phyloP scores from a whole-genome alignment of 2,329 filamentous ascomycete genomes.

The Pseudocercospora pini-densiflorae region DNA sequence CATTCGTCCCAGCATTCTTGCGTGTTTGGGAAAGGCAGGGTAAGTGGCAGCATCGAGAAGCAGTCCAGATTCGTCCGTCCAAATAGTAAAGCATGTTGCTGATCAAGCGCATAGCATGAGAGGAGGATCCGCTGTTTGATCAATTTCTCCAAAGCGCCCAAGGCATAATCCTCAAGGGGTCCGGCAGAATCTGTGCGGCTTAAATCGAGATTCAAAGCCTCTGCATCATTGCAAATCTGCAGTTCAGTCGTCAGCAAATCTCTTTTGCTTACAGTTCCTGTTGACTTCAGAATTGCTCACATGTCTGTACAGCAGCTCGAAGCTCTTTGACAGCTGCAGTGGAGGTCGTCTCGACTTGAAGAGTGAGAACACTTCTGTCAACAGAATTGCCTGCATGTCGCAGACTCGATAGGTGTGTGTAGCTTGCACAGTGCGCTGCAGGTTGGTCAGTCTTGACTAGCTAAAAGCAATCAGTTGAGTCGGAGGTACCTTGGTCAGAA shows the following conservation, averaged over 20 bases:
- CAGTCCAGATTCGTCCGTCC: constrained; percentile 24
- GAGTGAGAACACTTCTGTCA: constrained; percentile 49
- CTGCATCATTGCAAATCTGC: constrained; percentile 16
- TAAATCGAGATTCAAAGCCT: constrained; percentile 7
- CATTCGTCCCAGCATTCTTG: constrained; percentile 45
- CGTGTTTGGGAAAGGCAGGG: constrained; percentile 45
- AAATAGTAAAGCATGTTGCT: constrained; percentile 42
- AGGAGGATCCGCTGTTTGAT: constrained; percentile 42
- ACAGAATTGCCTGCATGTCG: constrained; percentile 50
- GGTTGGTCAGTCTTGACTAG: neutral
- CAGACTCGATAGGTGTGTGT: constrained; percentile 38
- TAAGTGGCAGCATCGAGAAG: constrained; percentile 26
- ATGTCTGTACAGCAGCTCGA: constrained; percentile 41
- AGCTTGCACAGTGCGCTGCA: constrained; percentile 26
- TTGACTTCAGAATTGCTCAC: neutral
- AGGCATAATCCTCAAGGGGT: neutral
- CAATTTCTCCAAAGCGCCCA: neutral
- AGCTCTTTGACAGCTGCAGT: constrained; percentile 43
- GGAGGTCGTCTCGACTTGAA: constrained; percentile 47
- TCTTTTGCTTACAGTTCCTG: no score
- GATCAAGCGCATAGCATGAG: constrained; percentile 49
- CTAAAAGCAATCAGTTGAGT: neutral
- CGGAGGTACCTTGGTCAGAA: constrained; percentile 38
- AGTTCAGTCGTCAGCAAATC: neutral
- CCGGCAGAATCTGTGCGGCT: neutral